phyloP scores from a whole-genome alignment of 2,329 filamentous ascomycete genomes.

The Gnomoniopsis sp. region DNA sequence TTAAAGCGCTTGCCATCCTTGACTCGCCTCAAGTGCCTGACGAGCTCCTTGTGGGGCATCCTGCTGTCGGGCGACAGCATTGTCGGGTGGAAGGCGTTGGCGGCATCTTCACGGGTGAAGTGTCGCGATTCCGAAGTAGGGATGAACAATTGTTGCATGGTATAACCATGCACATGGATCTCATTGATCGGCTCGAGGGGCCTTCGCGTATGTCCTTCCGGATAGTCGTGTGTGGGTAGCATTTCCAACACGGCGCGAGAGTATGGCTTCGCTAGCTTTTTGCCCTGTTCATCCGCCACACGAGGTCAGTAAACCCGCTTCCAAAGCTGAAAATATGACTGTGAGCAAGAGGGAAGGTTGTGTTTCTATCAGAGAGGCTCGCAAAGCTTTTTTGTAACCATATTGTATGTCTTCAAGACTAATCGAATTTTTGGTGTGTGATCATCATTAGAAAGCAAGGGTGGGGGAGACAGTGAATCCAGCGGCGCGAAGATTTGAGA shows the following conservation, averaged over 20 bases:
- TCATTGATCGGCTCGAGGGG: conserved; percentile 63
- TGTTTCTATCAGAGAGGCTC: conserved; percentile 64
- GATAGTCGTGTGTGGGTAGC: conserved; percentile 68
- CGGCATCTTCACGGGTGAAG: conserved; percentile 64
- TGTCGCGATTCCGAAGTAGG: conserved; percentile 60
- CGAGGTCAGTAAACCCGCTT: conserved; percentile 21
- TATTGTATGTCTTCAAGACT: conserved; percentile 95
- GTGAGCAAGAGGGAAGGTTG: conserved; percentile 15
- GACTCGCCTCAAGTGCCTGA: conserved; percentile 50
- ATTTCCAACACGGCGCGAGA: conserved; percentile 72
- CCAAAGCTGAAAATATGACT: neutral
- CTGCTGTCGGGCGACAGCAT: conserved; percentile 59
- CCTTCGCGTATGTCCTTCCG: conserved; percentile 38
- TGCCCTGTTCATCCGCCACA: conserved; percentile 52
- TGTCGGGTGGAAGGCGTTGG: conserved; percentile 58
- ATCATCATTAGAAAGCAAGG: conserved; percentile 49
- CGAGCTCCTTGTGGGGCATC: conserved; percentile 60
- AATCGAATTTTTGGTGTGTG: conserved; percentile 80
- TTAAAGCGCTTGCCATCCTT: conserved; percentile 31
- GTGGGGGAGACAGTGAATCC: neutral
- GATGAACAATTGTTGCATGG: conserved; percentile 62
- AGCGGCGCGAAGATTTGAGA: conserved; percentile 15
- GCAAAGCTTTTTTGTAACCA: conserved; percentile 84
- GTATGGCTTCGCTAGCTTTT: conserved; percentile 74
- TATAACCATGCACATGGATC: conserved; percentile 58